Conservation (phyloP, 225 moss, liverwort and hornwort genomes). For the Lunularia cruciata region DNA sequence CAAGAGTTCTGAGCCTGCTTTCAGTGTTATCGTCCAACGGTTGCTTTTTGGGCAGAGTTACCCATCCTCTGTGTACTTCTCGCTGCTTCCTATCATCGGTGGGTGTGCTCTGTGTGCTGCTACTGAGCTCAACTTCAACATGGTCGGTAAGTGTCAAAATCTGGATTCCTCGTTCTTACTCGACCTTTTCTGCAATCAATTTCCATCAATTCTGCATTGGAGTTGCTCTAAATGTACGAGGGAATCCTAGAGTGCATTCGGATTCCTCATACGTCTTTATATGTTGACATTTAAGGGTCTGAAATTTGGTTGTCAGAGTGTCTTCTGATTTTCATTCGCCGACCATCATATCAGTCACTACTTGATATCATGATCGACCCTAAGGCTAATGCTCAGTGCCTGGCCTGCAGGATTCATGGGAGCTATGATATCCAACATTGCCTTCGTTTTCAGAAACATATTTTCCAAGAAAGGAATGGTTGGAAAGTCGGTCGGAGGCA, state of each 20-base stretch:
- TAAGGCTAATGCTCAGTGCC: too few relatives aligned
- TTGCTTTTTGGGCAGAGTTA: slow-evolving; percentile 71
- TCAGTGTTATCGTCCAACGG: slow-evolving; percentile 73
- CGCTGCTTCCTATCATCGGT: slow-evolving; percentile 83
- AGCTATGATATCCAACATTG: slow-evolving; percentile 94
- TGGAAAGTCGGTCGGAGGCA: slow-evolving; percentile 86
- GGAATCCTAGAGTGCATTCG: too few relatives aligned
- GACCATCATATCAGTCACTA: too few relatives aligned
- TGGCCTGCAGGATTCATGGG: slow-evolving; percentile 81
- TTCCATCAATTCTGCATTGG: too few relatives aligned
- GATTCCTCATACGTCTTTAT: too few relatives aligned
- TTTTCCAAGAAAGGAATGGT: slow-evolving; percentile 97
- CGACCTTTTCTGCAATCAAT: too few relatives aligned
- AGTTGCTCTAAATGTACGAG: too few relatives aligned
- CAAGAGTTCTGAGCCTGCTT: slow-evolving; percentile 95
- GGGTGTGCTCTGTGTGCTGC: slow-evolving; percentile 93
- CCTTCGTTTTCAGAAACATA: slow-evolving; percentile 95
- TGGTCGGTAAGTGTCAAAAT: slow-evolving; percentile 46
- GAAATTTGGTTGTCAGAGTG: too few relatives aligned
- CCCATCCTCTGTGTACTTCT: slow-evolving; percentile 67
- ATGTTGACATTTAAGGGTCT: too few relatives aligned
- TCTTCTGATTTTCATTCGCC: too few relatives aligned
- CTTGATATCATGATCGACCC: too few relatives aligned
- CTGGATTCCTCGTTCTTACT: too few relatives aligned
- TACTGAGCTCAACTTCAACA: slow-evolving; percentile 93